Evolutionary conservation across 2,329 filamentous ascomycete genomes (phyloP).

Genomic region (Aspergillus quadricinctus): DNA sequence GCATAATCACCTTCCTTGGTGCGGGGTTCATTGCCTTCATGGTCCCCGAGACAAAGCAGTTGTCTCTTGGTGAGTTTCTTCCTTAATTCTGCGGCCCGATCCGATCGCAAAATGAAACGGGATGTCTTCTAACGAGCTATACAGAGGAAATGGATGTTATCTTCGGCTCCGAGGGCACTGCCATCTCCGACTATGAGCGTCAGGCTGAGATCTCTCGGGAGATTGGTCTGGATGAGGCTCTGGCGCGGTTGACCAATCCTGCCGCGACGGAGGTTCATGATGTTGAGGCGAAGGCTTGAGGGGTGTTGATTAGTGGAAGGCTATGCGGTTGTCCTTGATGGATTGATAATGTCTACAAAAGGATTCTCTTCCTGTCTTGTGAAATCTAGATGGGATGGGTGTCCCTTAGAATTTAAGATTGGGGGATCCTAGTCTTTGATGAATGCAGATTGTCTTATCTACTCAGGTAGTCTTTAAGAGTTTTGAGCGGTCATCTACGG

Average conservation of each 20-base stretch:
- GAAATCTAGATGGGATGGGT: too few relatives aligned
- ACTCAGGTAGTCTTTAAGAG: neutral
- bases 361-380: too few relatives aligned
- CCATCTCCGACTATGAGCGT: slow-evolving; percentile 62
- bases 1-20: slow-evolving; percentile 59
- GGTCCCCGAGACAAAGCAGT: slow-evolving; percentile 49
- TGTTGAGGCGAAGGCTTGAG: neutral
- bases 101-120: too few relatives aligned
- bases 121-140: neutral
- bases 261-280: neutral
- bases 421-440: neutral
- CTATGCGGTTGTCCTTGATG: neutral
- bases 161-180: slow-evolving; percentile 63
- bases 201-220: slow-evolving; percentile 68
- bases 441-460: neutral
- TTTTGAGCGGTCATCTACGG: neutral
- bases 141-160: slow-evolving; percentile 58
- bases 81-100: neutral
- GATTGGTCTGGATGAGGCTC: slow-evolving; percentile 52
- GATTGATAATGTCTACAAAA: neutral
- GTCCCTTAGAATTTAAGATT: neutral
- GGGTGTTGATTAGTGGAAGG: neutral
- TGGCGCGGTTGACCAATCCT: slow-evolving; percentile 5
- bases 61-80: slow-evolving; percentile 1
- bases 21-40: slow-evolving; percentile 51